Conservation (phyloP, 2,329 filamentous ascomycete species). For the Fusarium mundagurra region DNA sequence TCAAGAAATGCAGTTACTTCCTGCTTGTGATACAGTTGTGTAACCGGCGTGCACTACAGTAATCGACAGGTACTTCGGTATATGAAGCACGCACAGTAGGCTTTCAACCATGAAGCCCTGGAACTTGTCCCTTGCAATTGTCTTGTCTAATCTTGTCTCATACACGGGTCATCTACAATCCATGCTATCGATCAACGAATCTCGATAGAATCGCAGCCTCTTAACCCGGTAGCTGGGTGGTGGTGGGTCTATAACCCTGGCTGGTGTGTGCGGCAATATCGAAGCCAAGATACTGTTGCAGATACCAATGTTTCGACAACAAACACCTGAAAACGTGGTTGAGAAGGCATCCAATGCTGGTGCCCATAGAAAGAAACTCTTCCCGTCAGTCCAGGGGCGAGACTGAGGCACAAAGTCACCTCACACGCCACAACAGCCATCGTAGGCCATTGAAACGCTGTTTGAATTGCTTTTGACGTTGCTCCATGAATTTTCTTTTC, state of each 20-base stretch:
- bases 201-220: neutral
- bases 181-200: conserved; percentile 9
- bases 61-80: neutral
- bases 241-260: neutral
- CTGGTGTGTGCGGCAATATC: conserved; percentile 1
- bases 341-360: conserved; percentile 16
- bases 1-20: conserved; percentile 23
- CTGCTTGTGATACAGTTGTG: conserved; percentile 23
- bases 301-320: conserved; percentile 24
- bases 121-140: neutral
- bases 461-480: neutral
- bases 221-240: conserved; percentile 23
- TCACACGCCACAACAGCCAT: neutral
- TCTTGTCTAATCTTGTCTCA: conserved; percentile 17
- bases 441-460: neutral
- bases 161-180: neutral
- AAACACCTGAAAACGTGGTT: conserved; percentile 27
- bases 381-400: neutral
- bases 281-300: conserved; percentile 7
- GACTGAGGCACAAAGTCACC: neutral
- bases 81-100: neutral
- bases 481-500: neutral
- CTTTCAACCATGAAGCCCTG: neutral
- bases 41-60: conserved; percentile 16
- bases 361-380: neutral